Conservation (phyloP, 1,139 yeast genomes). For the Kodamaea sp. region DNA sequence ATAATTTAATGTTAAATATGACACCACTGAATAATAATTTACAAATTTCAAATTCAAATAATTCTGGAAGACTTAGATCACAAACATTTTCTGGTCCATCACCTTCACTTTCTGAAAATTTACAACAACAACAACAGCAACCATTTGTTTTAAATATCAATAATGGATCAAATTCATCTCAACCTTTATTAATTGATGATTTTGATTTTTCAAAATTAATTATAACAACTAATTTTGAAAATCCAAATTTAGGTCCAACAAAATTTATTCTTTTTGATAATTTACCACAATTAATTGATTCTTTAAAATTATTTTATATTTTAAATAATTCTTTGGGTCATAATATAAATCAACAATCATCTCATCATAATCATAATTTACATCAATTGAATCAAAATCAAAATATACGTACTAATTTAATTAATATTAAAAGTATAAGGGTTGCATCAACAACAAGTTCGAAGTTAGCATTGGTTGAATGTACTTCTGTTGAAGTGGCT, state of each 20-base stretch:
- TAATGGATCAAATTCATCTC: conserved; percentile 1
- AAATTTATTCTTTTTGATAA: conserved; percentile 74
- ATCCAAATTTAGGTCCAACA: conserved; percentile 71
- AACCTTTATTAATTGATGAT: conserved; percentile 42
- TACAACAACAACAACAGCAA: conserved; percentile 15
- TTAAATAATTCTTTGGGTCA: conserved; percentile 28
- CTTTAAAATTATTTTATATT: conserved; percentile 33
- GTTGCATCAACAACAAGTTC: conserved; percentile 43
- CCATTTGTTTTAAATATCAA: conserved; percentile 1
- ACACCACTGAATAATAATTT: conserved; percentile 10
- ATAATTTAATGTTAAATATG: conserved; percentile 25
- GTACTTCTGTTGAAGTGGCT: conserved; percentile 67
- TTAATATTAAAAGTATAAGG: conserved; percentile 44
- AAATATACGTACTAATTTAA: background rate
- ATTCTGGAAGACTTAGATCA: conserved; percentile 30
- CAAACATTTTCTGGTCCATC: conserved; percentile 43
- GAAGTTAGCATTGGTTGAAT: conserved; percentile 67
- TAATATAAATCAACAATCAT: conserved; percentile 14
- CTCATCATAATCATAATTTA: conserved; percentile 1
- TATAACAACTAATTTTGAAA: conserved; percentile 61
- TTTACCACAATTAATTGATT: conserved; percentile 51
- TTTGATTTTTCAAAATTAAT: conserved; percentile 42
- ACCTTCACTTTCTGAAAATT: conserved; percentile 22
- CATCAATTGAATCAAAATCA: background rate
- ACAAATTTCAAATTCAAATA: background rate